These are phyloP conservation scores for Zoysia matrella DNA, from an alignment of 202 grass and related monocot species.

Conservation along the genomic window DNA sequence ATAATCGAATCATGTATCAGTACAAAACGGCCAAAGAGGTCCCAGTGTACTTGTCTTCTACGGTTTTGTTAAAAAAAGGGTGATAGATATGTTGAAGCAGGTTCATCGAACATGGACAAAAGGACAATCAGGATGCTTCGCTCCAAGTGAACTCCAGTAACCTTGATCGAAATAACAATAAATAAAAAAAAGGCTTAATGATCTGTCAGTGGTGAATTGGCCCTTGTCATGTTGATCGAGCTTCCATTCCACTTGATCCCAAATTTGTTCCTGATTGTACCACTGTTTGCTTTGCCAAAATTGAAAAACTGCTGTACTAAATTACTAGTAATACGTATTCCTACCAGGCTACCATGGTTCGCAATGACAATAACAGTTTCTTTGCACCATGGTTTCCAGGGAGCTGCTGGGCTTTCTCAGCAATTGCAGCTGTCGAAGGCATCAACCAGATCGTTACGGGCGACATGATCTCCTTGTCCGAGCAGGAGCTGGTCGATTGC, in stretches of 20 bases:
- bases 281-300: not conserved
- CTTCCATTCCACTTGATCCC: not conserved
- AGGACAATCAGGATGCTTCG: not conserved
- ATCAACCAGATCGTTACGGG: conserved; percentile 82
- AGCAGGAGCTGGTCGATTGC: conserved; percentile 96
- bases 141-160: conserved; percentile 10
- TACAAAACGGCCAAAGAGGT: not conserved
- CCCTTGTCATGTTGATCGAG: conserved; percentile 25
- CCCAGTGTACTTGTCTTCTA: conserved; percentile 7
- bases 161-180: not conserved
- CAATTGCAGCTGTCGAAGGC: conserved; percentile 81
- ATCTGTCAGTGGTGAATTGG: not conserved
- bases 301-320: no score
- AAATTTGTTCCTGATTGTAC: not conserved
- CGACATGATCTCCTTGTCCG: conserved; percentile 68
- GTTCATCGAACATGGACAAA: conserved; percentile 49
- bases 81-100: not conserved
- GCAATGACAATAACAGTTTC: no score
- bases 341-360: no score
- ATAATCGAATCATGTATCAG: not conserved
- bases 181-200: not conserved
- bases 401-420: conserved; percentile 93
- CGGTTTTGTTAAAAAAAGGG: not conserved
- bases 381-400: conserved; percentile 43
- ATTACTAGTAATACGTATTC: no score